Evolutionary conservation across 495 filamentous ascomycete genomes (phyloP).

Genomic region (Hypoxylon perforatum): DNA sequence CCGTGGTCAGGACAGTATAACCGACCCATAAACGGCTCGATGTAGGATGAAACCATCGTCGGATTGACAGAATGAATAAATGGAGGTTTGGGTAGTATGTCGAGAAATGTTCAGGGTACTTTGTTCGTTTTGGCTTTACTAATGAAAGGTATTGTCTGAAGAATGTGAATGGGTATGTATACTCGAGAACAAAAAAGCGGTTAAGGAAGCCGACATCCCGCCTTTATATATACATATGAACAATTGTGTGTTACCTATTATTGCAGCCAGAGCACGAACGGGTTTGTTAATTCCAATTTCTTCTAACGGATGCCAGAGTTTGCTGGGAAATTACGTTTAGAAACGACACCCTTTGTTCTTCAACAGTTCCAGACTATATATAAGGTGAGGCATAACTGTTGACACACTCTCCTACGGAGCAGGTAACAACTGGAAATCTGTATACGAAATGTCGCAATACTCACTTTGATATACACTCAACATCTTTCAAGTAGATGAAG

Average conservation of each 20-base stretch:
- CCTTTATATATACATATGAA: neutral
- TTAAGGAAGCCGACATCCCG: neutral
- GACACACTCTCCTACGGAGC: neutral
- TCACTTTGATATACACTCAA: too few species aligned
- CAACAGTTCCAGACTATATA: neutral
- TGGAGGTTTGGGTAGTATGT: too few species aligned
- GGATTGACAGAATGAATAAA: neutral
- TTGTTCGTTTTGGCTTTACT: too few species aligned
- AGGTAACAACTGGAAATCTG: neutral
- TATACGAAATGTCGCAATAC: neutral
- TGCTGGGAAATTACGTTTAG: neutral
- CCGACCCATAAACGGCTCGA: neutral
- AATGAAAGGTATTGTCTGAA: too few species aligned
- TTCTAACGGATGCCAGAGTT: neutral
- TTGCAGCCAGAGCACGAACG: neutral
- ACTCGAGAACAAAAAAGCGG: neutral
- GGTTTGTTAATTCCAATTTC: neutral
- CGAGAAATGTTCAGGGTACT: too few species aligned
- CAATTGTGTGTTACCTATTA: neutral
- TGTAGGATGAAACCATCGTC: neutral
- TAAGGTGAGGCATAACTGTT: neutral
- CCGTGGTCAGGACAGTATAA: neutral
- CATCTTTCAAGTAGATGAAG: too few species aligned
- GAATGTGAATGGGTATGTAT: too few species aligned
- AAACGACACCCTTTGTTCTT: slow-evolving; percentile 4